A percentile compares a stretch with the other conserved stretches of the same genome.
Evolutionary conservation across 2,329 filamentous ascomycete species (phyloP).

Genomic region (Chalara sp.): DNA sequence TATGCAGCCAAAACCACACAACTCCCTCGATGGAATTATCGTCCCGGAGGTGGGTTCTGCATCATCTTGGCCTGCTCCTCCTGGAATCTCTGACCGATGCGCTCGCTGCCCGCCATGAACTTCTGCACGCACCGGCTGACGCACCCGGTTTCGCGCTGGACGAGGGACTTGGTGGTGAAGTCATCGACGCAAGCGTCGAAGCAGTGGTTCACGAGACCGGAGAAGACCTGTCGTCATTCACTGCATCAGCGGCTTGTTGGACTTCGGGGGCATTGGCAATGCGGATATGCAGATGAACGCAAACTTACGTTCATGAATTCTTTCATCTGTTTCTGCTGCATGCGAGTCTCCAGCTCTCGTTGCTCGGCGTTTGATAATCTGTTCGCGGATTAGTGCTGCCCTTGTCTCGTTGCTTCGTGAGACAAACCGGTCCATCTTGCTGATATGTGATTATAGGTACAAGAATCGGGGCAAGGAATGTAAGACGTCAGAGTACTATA

Average conservation of each 20-base stretch:
- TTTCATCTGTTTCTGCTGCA: constrained; percentile 98
- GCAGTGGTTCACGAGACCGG: constrained; percentile 75
- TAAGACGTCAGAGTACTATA: too few relatives aligned
- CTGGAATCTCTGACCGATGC: constrained; percentile 84
- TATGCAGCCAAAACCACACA: neutral
- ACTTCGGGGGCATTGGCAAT: neutral
- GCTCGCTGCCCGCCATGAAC: constrained; percentile 85
- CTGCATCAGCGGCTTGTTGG: too few relatives aligned
- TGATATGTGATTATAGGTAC: too few relatives aligned
- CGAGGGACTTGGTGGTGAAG: constrained; percentile 95
- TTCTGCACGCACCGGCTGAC: constrained; percentile 94
- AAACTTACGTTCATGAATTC: constrained; percentile 90
- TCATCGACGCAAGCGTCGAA: constrained; percentile 97
- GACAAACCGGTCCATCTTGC: constrained; percentile 31
- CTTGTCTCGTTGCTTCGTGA: neutral
- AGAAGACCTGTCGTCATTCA: constrained; percentile 41
- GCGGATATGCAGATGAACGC: constrained; percentile 6
- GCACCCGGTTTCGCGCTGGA: constrained; percentile 82
- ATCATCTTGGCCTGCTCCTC: constrained; percentile 59
- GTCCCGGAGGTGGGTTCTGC: constrained; percentile 23
- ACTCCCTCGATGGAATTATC: constrained; percentile 9
- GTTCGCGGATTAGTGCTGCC: neutral
- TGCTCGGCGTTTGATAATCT: constrained; percentile 56
- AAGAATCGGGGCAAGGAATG: too few relatives aligned
- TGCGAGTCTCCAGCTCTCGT: constrained; percentile 86